Base-by-base conservation (phyloP, 2,329 filamentous ascomycete species). In the Pseudogymnoascus sp. region DNA sequence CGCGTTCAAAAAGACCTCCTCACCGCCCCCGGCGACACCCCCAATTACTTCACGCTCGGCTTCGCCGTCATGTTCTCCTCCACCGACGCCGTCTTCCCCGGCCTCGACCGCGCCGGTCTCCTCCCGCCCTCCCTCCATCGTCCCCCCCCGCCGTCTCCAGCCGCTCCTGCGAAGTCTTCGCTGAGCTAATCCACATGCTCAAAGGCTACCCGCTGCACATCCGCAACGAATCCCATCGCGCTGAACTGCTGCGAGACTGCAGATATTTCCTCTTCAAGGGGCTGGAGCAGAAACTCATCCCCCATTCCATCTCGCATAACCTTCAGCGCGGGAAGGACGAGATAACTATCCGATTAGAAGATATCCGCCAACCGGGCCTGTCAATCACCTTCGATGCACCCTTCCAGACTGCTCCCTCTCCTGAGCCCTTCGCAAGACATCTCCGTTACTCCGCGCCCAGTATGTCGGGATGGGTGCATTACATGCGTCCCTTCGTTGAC, bases 261-360 rank as follows among this genome's bases (percentile, higher is more conserved):
- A 87, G 90, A 61, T 97, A 97, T 74, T 97, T 93, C 74, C 91
- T 96, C 73, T 87, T 97, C 69, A 93, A 93, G 71, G 92, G 91
- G 0, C 78, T 97, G 0, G 93, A 97, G 76, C 93, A 97, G 75
- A 87, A 86, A 66, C 80, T 97, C 9, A 88, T 97, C 45, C 85
- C 89, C 0, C 89, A 93, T 73, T 75, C 84, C 28, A 88, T 93
- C 64, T 85, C 81, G 60, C 92, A 86, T 75, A 96, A 97, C 70
- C 82, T 89, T 37, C 77, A 82, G 14, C 82, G 88, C 2, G 78
- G 82, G 14, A 83, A 83, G 59, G 80, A 84, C 3, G 93, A 97
- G 75, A 96, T 97, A 16, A 77, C 86, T 4, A 79, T 97, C 33
- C 83, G 90, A 0, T 76, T 97, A 1, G 88, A 95, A 70, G 93